Percentiles rank a stretch among this genome's conserved stretches.
These are phyloP conservation scores for Aspergillus pseudonomiae DNA, from an alignment of 2,329 filamentous ascomycete species.

Conservation along the genomic window DNA sequence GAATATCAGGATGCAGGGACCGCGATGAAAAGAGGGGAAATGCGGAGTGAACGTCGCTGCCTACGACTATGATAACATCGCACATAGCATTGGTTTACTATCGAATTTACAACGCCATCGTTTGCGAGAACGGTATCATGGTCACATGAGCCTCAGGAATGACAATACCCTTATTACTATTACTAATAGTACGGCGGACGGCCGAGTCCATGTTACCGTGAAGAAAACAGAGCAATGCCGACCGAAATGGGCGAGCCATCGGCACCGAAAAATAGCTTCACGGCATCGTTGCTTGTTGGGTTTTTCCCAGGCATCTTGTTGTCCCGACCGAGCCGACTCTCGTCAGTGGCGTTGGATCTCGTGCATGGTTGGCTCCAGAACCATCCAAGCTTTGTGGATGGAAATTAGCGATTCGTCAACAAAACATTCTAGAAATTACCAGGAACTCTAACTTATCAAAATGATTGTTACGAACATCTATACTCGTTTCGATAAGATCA, in stretches of 20 bases:
- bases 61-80: background rate
- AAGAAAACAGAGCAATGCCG: background rate
- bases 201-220: background rate
- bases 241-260: constrained; percentile 1
- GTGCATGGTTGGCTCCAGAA: constrained; percentile 10
- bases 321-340: constrained; percentile 19
- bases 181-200: background rate
- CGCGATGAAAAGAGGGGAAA: constrained; percentile 17
- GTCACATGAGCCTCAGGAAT: background rate
- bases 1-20: constrained; percentile 7
- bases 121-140: background rate
- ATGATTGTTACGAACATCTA: background rate
- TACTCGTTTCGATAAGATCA: background rate
- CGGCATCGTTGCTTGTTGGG: background rate
- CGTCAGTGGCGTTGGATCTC: constrained; percentile 11
- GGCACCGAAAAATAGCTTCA: constrained; percentile 4
- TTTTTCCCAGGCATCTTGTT: background rate
- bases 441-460: no score
- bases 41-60: constrained; percentile 18
- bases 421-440: background rate
- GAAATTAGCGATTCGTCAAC: background rate
- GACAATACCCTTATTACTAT: background rate
- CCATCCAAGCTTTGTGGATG: constrained; percentile 17
- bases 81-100: background rate
- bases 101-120: background rate